Base-by-base conservation (phyloP, 164 flowering plant species). In the Vitis cinerea region DNA sequence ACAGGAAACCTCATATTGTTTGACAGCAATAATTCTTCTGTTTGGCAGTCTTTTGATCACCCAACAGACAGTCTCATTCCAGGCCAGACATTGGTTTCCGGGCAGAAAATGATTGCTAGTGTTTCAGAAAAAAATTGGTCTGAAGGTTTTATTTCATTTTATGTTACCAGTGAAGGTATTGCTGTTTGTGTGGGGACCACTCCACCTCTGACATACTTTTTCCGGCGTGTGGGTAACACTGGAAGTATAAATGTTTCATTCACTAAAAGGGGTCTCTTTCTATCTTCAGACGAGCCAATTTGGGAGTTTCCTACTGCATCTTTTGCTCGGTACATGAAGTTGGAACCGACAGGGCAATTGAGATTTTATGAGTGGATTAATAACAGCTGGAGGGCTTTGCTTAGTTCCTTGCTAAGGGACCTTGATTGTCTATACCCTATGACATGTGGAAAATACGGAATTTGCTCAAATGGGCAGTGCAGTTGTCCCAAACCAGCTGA, bases 11-110 rank as follows among this genome's bases (percentile, higher is more conserved):
- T 73, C 4, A 61, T 70, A 16, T 60, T 79, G 2, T 76, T 70
- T 30, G 57, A 73, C 50, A 9, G 0, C 10, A 61, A 16, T 31
- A 64, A 60, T 9, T 10, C 47, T 2, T 30, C 59, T 1, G 66
- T 79, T 14, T 75, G 82, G 82, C 76, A 79, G 68, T 72, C 82
- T 11, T 75, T 79, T 58, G 75, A 75, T 63, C 75, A 75, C 50
- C 82, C 79, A 3, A 75, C 82, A 10, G 74, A 79, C 14, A 13
- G 60, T 3, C 59, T 79, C n/a, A 61, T 79, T 54, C 69, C 69
- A 8, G 82, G 75, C 23, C 82, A 79, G 55, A 70, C 9, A 5
- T 59, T 73, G 59, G 30, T 55, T 7, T 16, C 17, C 2, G 76
- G 70, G 48, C 63, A 72, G 29, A 64, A 64, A 37, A 57, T 78